Percentiles rank a stretch among this genome's conserved stretches.
These are phyloP conservation scores for Solanum chacoense DNA, from an alignment of 305 asterid genomes.

Conservation along the genomic window DNA sequence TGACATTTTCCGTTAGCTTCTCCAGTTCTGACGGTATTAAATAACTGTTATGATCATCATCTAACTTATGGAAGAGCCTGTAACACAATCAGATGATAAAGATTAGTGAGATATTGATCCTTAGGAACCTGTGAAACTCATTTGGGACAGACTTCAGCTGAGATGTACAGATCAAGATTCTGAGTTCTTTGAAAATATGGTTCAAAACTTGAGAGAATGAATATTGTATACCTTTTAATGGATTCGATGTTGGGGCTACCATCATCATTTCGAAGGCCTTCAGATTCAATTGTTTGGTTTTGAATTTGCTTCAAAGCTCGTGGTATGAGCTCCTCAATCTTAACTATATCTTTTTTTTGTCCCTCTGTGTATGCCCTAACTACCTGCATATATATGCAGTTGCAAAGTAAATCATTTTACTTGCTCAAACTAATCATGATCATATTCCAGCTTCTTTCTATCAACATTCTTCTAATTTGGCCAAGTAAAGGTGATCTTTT, in stretches of 20 bases:
- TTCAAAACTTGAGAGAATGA: not conserved
- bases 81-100: not conserved
- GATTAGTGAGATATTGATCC: not conserved
- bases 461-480: not conserved
- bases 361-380: not conserved
- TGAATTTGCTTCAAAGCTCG: slow-evolving; percentile 40
- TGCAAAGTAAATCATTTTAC: not conserved
- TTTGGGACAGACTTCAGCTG: not conserved
- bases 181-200: not conserved
- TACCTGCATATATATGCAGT: slow-evolving; percentile 15
- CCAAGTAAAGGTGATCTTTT: not conserved
- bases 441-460: not conserved
- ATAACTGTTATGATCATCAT: slow-evolving; percentile 18
- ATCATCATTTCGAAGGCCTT: slow-evolving; percentile 28
- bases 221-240: slow-evolving; percentile 21
- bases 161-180: not conserved
- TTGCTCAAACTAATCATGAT: not conserved
- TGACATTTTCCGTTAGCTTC: slow-evolving; percentile 24
- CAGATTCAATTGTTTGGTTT: slow-evolving; percentile 21
- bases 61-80: slow-evolving; percentile 47
- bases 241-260: slow-evolving; percentile 48
- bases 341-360: not conserved
- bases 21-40: slow-evolving; percentile 32
- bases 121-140: not conserved
- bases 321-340: not conserved